Conservation (phyloP, 2,329 filamentous ascomycete genomes). For the Talaromyces sp. region DNA sequence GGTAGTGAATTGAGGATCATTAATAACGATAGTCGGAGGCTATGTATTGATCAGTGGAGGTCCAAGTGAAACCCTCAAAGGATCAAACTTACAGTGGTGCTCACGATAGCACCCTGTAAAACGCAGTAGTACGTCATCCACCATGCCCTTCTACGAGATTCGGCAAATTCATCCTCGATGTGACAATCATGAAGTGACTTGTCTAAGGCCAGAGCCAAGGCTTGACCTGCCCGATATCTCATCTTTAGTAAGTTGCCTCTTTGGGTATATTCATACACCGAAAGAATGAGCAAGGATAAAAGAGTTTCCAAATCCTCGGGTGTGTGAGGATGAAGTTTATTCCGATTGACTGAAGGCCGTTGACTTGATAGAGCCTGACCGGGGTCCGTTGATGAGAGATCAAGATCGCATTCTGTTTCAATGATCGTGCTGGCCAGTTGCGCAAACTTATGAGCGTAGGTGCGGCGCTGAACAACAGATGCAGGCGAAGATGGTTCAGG, state of each 20-base stretch:
- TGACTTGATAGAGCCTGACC: conserved; percentile 42
- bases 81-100: conserved; percentile 40
- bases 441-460: conserved; percentile 45
- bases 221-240: conserved; percentile 49
- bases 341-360: conserved; percentile 34
- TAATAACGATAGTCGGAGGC: conserved; percentile 47
- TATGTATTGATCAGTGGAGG: conserved; percentile 24
- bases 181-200: conserved; percentile 44
- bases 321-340: conserved; percentile 41
- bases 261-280: conserved; percentile 50
- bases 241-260: conserved; percentile 51
- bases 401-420: conserved; percentile 48
- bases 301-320: conserved; percentile 47
- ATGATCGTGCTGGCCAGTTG: conserved; percentile 43
- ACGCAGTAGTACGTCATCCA: conserved; percentile 55
- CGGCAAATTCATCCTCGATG: conserved; percentile 40
- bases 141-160: conserved; percentile 49
- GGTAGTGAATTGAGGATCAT: conserved; percentile 48
- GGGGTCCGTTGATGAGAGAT: conserved; percentile 43
- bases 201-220: conserved; percentile 47
- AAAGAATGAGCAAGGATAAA: conserved; percentile 46
- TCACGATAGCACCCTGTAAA: conserved; percentile 49
- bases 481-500: conserved; percentile 37
- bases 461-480: conserved; percentile 41
- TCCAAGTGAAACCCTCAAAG: neutral